Conservation (phyloP, 2,329 filamentous ascomycete species). For the Gnomoniopsis smithogilvyi region DNA sequence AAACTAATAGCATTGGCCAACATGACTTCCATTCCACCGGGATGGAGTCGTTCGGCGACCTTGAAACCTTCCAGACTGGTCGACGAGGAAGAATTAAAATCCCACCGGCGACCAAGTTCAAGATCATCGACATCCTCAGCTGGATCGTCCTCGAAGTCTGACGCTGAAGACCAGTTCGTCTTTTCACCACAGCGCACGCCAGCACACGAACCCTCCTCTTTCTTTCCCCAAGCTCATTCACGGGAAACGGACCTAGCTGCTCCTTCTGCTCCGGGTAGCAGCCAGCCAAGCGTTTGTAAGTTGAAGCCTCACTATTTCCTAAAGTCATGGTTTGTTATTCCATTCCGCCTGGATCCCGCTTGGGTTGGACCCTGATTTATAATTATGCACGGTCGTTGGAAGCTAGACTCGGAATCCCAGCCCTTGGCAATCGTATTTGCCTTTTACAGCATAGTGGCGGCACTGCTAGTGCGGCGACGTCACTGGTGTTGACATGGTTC, state of each 20-base stretch:
- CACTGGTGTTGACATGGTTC: not conserved
- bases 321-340: not conserved
- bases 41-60: conserved; percentile 2
- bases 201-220: conserved; percentile 17
- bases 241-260: conserved; percentile 11
- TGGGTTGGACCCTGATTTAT: not conserved
- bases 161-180: conserved; percentile 34
- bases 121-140: conserved; percentile 42
- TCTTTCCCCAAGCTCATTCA: conserved; percentile 11
- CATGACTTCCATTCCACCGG: conserved; percentile 4
- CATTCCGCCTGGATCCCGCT: not conserved
- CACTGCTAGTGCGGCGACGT: not conserved
- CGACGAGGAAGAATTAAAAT: not conserved
- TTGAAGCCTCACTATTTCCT: not conserved
- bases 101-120: conserved; percentile 30
- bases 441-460: conserved; percentile 1
- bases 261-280: not conserved
- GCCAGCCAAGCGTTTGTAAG: not conserved
- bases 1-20: not conserved
- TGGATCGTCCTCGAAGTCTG: conserved; percentile 23
- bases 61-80: conserved; percentile 35
- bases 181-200: conserved; percentile 35
- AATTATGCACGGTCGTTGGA: not conserved
- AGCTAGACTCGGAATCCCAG: not conserved
- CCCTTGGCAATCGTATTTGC: not conserved